Evolutionary conservation across 2,329 filamentous ascomycete genomes (phyloP).

Genomic region (Aspergillus udagawae): DNA sequence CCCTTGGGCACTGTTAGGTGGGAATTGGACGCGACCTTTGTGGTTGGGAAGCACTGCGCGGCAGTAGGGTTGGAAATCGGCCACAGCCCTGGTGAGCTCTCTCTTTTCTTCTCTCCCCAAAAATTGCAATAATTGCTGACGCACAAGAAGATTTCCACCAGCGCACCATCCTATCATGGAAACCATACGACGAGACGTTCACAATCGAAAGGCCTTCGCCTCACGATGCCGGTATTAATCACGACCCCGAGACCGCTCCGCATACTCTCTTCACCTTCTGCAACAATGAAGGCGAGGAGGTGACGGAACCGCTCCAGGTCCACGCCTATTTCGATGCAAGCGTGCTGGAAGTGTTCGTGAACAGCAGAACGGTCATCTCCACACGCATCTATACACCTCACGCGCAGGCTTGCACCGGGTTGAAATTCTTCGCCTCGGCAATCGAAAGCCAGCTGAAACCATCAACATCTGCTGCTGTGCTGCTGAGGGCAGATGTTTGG

Average conservation of each 20-base stretch:
- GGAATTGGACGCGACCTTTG: constrained; percentile 26
- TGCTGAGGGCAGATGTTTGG: constrained; percentile 21
- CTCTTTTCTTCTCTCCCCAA: constrained; percentile 1
- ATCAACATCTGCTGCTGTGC: constrained; percentile 1
- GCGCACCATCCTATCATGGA: constrained; percentile 40
- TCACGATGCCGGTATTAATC: constrained; percentile 31
- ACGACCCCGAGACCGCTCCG: constrained; percentile 35
- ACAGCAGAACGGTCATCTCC: constrained; percentile 40
- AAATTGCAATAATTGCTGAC: constrained; percentile 13
- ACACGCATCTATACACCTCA: constrained; percentile 34
- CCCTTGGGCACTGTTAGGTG: constrained; percentile 16
- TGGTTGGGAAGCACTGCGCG: constrained; percentile 20
- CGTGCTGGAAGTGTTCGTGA: constrained; percentile 46
- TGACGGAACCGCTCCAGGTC: constrained; percentile 38
- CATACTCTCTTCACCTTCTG: constrained; percentile 46
- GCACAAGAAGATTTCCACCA: constrained; percentile 7
- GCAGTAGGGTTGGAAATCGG: constrained; percentile 28
- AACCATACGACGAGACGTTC: constrained; percentile 37
- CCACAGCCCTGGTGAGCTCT: constrained; percentile 18
- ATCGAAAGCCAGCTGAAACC: not conserved
- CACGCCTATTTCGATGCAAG: constrained; percentile 41
- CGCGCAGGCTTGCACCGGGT: constrained; percentile 6
- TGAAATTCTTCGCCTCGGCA: constrained; percentile 22
- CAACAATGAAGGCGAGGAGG: constrained; percentile 11
- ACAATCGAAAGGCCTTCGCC: constrained; percentile 34